Conservation (phyloP, 768 basidiomycete species). For the Kwoniella heveanensis region DNA sequence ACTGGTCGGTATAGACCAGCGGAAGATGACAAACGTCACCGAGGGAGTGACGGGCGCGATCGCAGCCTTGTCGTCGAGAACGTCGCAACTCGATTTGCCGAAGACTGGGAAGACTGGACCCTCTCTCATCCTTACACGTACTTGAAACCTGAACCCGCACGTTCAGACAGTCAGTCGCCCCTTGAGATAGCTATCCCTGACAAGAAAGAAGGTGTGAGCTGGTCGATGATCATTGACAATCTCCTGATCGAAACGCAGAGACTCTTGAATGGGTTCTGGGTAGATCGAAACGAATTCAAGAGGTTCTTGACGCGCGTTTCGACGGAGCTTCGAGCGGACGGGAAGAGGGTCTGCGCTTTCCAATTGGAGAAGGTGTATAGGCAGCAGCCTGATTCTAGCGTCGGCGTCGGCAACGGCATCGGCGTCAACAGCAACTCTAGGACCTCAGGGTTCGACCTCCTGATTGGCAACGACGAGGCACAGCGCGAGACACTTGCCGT, state of each 20-base stretch:
- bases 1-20: too few species aligned
- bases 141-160: not conserved
- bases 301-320: not conserved
- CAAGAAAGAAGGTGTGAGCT: slow-evolving; percentile 4
- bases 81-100: slow-evolving; percentile 13
- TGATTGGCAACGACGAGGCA: too few species aligned
- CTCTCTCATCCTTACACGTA: slow-evolving; percentile 7
- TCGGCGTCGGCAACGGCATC: too few species aligned
- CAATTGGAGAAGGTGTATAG: slow-evolving; percentile 12
- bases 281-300: not conserved
- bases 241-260: not conserved
- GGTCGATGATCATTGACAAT: slow-evolving; percentile 6
- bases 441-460: too few species aligned
- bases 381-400: too few species aligned
- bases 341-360: slow-evolving; percentile 10
- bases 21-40: too few species aligned
- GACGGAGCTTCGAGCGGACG: slow-evolving; percentile 1
- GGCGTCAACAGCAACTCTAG: too few species aligned
- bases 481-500: not conserved
- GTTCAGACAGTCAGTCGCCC: too few species aligned
- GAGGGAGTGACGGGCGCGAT: too few species aligned
- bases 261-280: not conserved
- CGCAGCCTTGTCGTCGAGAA: slow-evolving; percentile 9
- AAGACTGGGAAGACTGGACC: slow-evolving; percentile 35
- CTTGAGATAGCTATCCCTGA: not conserved